These are phyloP conservation scores for Stachybotrys echinatus DNA, from an alignment of 2,329 filamentous ascomycete genomes.

Conservation along the genomic window DNA sequence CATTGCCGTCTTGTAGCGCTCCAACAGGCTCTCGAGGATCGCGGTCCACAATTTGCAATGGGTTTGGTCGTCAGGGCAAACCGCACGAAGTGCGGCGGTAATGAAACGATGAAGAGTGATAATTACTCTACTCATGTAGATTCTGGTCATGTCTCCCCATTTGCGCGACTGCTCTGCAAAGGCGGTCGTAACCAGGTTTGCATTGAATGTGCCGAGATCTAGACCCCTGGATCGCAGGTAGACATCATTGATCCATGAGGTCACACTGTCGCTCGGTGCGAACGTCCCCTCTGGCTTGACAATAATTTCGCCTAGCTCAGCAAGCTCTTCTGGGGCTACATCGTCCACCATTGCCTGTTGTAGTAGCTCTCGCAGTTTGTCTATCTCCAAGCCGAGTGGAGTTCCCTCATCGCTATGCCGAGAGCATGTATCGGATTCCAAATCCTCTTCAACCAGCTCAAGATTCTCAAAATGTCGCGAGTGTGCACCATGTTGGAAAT, in stretches of 20 bases:
- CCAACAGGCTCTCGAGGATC: background rate
- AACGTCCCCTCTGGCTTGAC: background rate
- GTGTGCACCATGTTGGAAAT: slow-evolving; percentile 17
- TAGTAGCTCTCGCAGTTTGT: background rate
- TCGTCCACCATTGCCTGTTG: background rate
- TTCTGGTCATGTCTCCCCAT: background rate
- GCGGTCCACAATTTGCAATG: background rate
- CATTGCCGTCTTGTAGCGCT: background rate
- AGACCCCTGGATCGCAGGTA: background rate
- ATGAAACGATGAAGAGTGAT: background rate
- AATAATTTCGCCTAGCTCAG: background rate
- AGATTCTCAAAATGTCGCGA: background rate
- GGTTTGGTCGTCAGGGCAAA: background rate
- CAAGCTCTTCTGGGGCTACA: background rate
- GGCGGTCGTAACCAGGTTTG: background rate
- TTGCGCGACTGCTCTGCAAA: background rate
- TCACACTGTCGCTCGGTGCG: background rate
- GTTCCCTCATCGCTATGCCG: background rate
- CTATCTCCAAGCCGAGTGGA: background rate
- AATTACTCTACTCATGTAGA: background rate
- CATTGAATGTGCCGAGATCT: background rate
- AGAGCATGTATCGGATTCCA: background rate
- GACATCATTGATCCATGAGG: background rate
- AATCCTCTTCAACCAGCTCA: background rate
- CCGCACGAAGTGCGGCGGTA: background rate